Percentiles rank a stretch among this genome's conserved stretches.
These are phyloP conservation scores for Fusarium chuoi DNA, from an alignment of 2,329 filamentous ascomycete species.

Conservation along the genomic window DNA sequence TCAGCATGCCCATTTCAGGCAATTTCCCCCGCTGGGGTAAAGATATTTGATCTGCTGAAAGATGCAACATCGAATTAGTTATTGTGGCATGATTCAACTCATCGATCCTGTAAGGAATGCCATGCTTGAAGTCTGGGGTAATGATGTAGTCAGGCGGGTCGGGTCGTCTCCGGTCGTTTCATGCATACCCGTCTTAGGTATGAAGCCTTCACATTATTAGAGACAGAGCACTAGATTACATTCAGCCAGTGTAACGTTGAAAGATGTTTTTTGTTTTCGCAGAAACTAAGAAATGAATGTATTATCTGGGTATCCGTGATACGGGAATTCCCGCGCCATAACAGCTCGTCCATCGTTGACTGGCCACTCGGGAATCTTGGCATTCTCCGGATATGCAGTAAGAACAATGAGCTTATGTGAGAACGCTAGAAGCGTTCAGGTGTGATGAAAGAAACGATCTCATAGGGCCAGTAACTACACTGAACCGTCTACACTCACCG, in stretches of 20 bases:
- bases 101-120: rapidly evolving
- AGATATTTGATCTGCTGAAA: neutral
- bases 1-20: neutral
- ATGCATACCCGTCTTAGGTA: neutral
- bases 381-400: neutral
- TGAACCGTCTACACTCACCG: neutral
- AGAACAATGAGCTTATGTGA: neutral
- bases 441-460: neutral
- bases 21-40: rapidly evolving
- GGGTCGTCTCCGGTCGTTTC: too few species aligned
- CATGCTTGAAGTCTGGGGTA: rapidly evolving
- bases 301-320: neutral
- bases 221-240: rapidly evolving
- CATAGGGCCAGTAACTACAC: neutral
- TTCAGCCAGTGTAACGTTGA: rapidly evolving
- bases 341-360: neutral
- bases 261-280: neutral
- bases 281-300: neutral
- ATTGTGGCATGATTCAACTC: rapidly evolving
- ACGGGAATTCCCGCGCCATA: neutral
- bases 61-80: too few species aligned
- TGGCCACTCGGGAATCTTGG: neutral
- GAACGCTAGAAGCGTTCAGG: neutral
- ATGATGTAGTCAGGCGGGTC: neutral
- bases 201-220: rapidly evolving